A percentile compares a stretch with the other conserved stretches of the same genome.
Conservation (phyloP, 495 filamentous ascomycete genomes). For the Hypoxylon rickii region DNA sequence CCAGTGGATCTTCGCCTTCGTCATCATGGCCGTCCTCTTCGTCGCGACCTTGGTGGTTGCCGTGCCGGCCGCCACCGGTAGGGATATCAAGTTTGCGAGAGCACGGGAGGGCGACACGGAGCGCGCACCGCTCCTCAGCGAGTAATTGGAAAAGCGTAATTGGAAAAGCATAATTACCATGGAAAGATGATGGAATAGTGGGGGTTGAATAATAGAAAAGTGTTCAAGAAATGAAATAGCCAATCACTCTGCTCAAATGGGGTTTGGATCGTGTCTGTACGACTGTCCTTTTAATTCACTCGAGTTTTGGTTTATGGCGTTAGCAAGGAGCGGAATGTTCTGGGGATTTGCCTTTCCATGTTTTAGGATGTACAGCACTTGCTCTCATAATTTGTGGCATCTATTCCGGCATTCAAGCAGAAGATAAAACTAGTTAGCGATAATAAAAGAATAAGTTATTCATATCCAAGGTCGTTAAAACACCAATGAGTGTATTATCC, state of each 20-base stretch:
- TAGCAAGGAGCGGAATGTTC: background rate
- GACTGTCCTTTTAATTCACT: constrained; percentile 2
- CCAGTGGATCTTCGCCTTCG: constrained; percentile 92
- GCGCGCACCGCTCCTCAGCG: constrained; percentile 55
- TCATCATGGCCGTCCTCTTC: constrained; percentile 77
- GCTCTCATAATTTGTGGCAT: too few relatives aligned
- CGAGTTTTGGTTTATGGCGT: constrained; percentile 11
- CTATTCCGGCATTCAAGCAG: too few relatives aligned
- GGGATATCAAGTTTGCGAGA: constrained; percentile 42
- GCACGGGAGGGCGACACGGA: constrained; percentile 48
- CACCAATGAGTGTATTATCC: too few relatives aligned
- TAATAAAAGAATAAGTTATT: too few relatives aligned
- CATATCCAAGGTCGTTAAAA: too few relatives aligned
- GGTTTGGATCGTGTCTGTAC: background rate
- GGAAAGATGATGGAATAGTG: background rate
- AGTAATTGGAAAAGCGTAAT: constrained; percentile 37
- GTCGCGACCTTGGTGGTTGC: constrained; percentile 65
- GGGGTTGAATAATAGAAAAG: background rate
- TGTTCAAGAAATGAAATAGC: too few relatives aligned
- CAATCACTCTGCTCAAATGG: constrained; percentile 6
- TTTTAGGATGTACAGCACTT: too few relatives aligned
- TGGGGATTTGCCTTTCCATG: too few relatives aligned
- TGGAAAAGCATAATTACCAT: too few relatives aligned
- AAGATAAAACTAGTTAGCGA: too few relatives aligned
- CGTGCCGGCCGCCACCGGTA: constrained; percentile 65